Evolutionary conservation across 257 asterid genomes (phyloP).

Genomic region (Echites panduratus): DNA sequence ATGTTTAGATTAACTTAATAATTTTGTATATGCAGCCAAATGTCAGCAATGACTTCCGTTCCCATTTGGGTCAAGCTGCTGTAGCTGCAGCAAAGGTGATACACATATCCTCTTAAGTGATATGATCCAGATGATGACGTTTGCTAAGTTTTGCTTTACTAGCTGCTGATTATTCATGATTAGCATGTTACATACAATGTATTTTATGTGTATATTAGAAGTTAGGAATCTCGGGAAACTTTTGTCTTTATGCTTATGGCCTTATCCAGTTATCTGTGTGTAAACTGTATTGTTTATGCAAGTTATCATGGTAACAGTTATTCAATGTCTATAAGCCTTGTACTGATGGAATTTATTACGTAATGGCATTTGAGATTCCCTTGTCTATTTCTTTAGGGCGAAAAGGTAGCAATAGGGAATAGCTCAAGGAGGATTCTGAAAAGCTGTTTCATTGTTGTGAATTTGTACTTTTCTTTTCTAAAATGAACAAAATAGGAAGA

Average conservation of each 20-base stretch:
- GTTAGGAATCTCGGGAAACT: background rate
- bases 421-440: too few species aligned
- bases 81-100: conserved; percentile 97
- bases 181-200: background rate
- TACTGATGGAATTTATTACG: background rate
- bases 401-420: background rate
- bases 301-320: background rate
- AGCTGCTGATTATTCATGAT: conserved; percentile 5
- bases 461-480: background rate
- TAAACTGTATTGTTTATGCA: background rate
- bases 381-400: background rate
- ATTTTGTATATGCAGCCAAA: conserved; percentile 67
- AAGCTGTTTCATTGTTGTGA: background rate
- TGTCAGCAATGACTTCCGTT: conserved; percentile 55
- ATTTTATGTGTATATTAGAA: background rate
- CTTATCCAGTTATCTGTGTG: background rate
- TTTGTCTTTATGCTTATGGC: background rate
- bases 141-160: conserved; percentile 3
- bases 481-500: background rate
- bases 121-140: conserved; percentile 16
- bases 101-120: conserved; percentile 12
- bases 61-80: conserved; percentile 91
- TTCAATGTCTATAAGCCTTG: background rate
- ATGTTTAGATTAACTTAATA: conserved; percentile 18
- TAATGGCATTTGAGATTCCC: background rate